phyloP scores from a whole-genome alignment of 1,139 yeast genomes.

The Diutina ranongensis region DNA sequence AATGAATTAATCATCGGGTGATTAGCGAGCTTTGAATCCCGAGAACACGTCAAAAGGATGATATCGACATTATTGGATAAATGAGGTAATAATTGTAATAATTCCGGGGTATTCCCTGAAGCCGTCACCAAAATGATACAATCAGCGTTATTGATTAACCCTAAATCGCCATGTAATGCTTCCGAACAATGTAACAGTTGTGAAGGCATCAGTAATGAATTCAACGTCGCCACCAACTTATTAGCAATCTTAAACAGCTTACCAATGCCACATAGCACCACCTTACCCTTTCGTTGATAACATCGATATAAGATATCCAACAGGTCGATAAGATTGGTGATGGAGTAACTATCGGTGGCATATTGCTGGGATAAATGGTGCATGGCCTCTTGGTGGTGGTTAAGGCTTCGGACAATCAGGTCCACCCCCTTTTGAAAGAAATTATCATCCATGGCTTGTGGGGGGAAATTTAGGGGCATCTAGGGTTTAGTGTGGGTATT shows the following conservation, averaged over 20 bases:
- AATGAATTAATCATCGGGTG: constrained; percentile 38
- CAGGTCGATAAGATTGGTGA: constrained; percentile 37
- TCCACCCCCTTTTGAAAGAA: not conserved
- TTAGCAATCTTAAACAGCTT: constrained; percentile 71
- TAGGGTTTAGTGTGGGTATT: not conserved
- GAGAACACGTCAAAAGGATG: constrained; percentile 52
- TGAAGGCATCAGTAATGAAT: constrained; percentile 64
- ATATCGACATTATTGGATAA: constrained; percentile 42
- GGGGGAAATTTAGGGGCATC: not conserved
- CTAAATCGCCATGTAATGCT: constrained; percentile 87
- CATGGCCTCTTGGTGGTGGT: constrained; percentile 17
- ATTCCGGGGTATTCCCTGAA: constrained; percentile 78
- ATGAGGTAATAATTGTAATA: constrained; percentile 48
- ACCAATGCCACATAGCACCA: constrained; percentile 74
- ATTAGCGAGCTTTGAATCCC: constrained; percentile 32
- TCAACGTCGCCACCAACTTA: constrained; percentile 72
- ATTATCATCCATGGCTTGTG: not conserved
- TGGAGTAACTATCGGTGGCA: constrained; percentile 28
- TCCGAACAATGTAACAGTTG: constrained; percentile 70
- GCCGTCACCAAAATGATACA: constrained; percentile 61
- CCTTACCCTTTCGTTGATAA: constrained; percentile 43
- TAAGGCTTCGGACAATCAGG: not conserved
- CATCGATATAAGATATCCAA: constrained; percentile 41
- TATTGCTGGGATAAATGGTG: constrained; percentile 20
- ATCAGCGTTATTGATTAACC: constrained; percentile 52